phyloP scores from a whole-genome alignment of 1,139 yeast species.

The Suhomyces bolitotheri region DNA sequence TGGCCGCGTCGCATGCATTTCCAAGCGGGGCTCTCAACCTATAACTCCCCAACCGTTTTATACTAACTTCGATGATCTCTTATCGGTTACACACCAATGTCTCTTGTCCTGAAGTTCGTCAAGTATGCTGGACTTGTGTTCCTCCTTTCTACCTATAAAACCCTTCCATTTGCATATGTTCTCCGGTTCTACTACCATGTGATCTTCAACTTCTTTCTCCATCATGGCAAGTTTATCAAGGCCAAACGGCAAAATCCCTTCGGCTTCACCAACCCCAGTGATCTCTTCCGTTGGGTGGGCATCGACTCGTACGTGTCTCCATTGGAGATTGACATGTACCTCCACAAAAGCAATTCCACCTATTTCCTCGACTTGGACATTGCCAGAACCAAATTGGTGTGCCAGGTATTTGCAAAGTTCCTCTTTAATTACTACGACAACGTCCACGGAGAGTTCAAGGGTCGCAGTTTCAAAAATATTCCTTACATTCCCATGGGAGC shows the following conservation, averaged over 20 bases:
- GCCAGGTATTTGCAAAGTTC: constrained; percentile 53
- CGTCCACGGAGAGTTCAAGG: constrained; percentile 36
- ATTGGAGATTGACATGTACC: constrained; percentile 78
- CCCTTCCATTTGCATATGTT: constrained; percentile 69
- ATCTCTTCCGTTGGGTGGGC: constrained; percentile 46
- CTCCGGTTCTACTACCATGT: constrained; percentile 58
- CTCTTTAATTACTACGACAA: constrained; percentile 43
- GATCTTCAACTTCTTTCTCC: constrained; percentile 39
- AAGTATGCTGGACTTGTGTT: constrained; percentile 12
- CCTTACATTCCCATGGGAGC: constrained; percentile 82
- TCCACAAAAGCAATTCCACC: constrained; percentile 86
- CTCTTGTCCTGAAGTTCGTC: no score
- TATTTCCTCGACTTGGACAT: constrained; percentile 84
- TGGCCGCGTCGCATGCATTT: no score
- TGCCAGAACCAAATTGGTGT: constrained; percentile 66
- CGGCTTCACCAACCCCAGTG: constrained; percentile 29
- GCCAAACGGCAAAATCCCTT: constrained; percentile 34
- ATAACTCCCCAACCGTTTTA: no score
- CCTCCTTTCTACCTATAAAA: constrained; percentile 46
- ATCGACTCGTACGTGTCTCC: constrained; percentile 66
- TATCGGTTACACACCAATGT: no score
- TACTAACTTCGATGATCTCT: no score
- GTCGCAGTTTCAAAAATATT: constrained; percentile 29
- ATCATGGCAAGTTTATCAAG: constrained; percentile 25
- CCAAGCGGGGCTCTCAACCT: no score